Percentiles rank a stretch among this genome's conserved stretches.
Evolutionary conservation across 371 early-diverging fungal genomes (phyloP).

Genomic region (Mortierella sp.): DNA sequence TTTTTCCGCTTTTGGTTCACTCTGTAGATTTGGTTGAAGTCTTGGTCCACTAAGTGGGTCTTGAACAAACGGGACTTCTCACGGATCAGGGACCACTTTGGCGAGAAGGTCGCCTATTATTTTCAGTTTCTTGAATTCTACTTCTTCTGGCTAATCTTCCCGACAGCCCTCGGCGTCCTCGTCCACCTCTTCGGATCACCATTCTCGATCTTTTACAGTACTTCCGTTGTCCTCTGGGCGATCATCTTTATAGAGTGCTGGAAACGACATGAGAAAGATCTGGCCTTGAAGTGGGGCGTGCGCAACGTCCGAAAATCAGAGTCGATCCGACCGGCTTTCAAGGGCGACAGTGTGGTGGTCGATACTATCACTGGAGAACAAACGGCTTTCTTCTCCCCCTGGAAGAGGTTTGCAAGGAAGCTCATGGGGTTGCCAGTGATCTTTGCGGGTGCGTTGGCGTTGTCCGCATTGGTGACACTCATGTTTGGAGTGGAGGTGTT

Average conservation of each 20-base stretch:
- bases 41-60: conserved; percentile 83
- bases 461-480: conserved; percentile 71
- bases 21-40: conserved; percentile 73
- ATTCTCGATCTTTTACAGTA: conserved; percentile 73
- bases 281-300: conserved; percentile 83
- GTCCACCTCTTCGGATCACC: conserved; percentile 66
- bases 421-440: conserved; percentile 71
- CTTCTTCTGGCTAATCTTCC: conserved; percentile 75
- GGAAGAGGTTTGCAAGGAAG: conserved; percentile 74
- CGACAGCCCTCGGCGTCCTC: conserved; percentile 71
- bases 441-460: conserved; percentile 64
- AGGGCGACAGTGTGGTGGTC: conserved; percentile 63
- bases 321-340: conserved; percentile 72
- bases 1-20: not conserved
- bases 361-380: conserved; percentile 82
- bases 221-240: conserved; percentile 77
- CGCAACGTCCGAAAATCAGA: conserved; percentile 71
- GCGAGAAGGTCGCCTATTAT: conserved; percentile 90
- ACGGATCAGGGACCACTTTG: conserved; percentile 81
- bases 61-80: conserved; percentile 73
- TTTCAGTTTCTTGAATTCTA: conserved; percentile 92
- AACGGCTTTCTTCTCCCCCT: conserved; percentile 72
- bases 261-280: conserved; percentile 76
- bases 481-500: conserved; percentile 82
- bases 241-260: conserved; percentile 80